These are phyloP conservation scores for Centaurea solstitialis DNA, from an alignment of 129 eudicot genomes.

Conservation along the genomic window DNA sequence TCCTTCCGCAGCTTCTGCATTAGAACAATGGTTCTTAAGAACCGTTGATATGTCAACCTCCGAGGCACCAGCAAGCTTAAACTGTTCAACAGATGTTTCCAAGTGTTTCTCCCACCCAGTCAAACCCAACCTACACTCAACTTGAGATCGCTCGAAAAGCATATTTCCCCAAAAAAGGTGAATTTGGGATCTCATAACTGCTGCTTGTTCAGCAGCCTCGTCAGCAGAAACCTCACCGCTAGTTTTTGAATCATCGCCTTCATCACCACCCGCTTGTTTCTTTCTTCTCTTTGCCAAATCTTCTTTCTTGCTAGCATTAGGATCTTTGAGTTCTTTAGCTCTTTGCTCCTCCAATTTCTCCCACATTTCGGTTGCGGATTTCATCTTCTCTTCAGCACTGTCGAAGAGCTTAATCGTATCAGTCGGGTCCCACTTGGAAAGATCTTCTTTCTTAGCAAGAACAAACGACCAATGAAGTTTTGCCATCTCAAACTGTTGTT, in stretches of 20 bases:
- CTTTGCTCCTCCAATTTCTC: constrained; percentile 76
- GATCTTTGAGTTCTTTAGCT: constrained; percentile 69
- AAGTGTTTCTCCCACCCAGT: constrained; percentile 58
- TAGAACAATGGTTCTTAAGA: constrained; percentile 64
- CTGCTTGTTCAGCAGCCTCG: constrained; percentile 74
- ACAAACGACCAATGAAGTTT: constrained; percentile 77
- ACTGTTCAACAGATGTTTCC: constrained; percentile 58
- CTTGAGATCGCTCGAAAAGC: constrained; percentile 84
- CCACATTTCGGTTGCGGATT: constrained; percentile 77
- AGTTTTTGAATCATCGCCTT: not conserved
- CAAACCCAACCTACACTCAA: constrained; percentile 56
- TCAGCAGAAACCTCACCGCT: constrained; percentile 50
- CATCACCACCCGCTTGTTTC: constrained; percentile 39
- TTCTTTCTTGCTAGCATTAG: constrained; percentile 53
- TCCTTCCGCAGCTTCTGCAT: constrained; percentile 30
- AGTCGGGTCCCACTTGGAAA: constrained; percentile 57
- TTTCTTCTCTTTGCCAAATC: constrained; percentile 52
- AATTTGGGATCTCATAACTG: constrained; percentile 74
- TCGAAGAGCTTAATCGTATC: constrained; percentile 62
- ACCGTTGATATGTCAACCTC: constrained; percentile 73
- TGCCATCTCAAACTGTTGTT: constrained; percentile 95
- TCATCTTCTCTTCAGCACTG: constrained; percentile 82
- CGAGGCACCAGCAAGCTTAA: constrained; percentile 81
- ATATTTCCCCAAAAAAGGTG: constrained; percentile 85
- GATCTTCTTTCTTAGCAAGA: constrained; percentile 69